phyloP scores from a whole-genome alignment of 164 flowering plant species.

The Nymphaea thermarum region DNA sequence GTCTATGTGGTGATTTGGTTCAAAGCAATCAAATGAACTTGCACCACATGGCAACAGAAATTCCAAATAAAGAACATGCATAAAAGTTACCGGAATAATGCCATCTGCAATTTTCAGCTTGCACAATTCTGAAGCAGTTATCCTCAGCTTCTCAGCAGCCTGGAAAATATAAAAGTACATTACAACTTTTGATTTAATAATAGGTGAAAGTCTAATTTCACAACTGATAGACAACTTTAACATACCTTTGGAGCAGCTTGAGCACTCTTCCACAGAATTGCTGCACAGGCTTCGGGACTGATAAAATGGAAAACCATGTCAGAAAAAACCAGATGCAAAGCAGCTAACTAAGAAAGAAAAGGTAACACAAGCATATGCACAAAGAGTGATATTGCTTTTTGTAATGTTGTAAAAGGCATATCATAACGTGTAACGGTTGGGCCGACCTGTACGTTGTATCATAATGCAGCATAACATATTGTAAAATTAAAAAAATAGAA shows the following conservation, averaged over 20 bases:
- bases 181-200: neutral
- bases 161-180: constrained; percentile 3
- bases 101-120: constrained; percentile 24
- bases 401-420: too few species aligned
- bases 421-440: too few species aligned
- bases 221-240: neutral
- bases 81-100: constrained; percentile 18
- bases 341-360: neutral
- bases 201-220: neutral
- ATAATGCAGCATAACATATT: too few species aligned
- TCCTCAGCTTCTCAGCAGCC: constrained; percentile 27
- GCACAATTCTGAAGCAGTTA: constrained; percentile 19
- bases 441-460: too few species aligned
- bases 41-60: neutral
- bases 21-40: neutral
- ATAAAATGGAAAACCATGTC: neutral
- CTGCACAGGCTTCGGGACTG: constrained; percentile 32
- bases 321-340: neutral
- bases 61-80: neutral
- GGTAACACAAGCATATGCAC: neutral
- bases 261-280: constrained; percentile 25
- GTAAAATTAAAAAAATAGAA: too few species aligned
- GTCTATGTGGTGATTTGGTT: neutral
- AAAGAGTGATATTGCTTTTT: neutral
- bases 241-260: constrained; percentile 24